Evolutionary conservation across 2,329 filamentous ascomycete species (phyloP).

Genomic region (Colletotrichum truncatum): DNA sequence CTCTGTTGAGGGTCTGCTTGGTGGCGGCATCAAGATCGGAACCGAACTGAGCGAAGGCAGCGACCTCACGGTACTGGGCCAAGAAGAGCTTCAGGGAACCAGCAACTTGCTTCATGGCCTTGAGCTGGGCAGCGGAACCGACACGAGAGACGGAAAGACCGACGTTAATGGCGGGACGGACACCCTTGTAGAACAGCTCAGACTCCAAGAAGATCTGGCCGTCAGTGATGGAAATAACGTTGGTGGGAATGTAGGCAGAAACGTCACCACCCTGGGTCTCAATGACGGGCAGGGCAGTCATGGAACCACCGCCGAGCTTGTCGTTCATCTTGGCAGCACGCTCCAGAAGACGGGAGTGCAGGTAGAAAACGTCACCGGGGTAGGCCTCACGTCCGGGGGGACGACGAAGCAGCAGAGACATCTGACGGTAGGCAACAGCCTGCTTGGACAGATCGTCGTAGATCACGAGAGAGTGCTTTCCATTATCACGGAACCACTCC

Average conservation of each 20-base stretch:
- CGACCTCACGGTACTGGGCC: slow-evolving; percentile 99
- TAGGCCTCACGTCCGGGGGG: slow-evolving; percentile 99
- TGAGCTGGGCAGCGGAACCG: slow-evolving; percentile 98
- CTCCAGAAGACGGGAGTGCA: slow-evolving; percentile 98
- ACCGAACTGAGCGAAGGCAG: slow-evolving; percentile 99
- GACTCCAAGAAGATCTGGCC: slow-evolving; percentile 99
- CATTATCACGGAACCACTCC: slow-evolving; percentile 84
- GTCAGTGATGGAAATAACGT: slow-evolving; percentile 99
- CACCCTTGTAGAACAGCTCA: slow-evolving; percentile 99
- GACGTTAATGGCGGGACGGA: slow-evolving; percentile 99
- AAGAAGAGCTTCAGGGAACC: slow-evolving; percentile 99
- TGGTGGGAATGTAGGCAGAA: slow-evolving; percentile 99
- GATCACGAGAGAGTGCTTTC: slow-evolving; percentile 89
- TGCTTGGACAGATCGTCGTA: slow-evolving; percentile 98
- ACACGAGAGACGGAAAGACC: slow-evolving; percentile 99
- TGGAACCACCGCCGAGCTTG: slow-evolving; percentile 92
- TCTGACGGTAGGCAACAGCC: slow-evolving; percentile 97
- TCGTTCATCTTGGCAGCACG: slow-evolving; percentile 99
- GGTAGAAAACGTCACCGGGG: slow-evolving; percentile 99
- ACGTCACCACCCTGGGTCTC: slow-evolving; percentile 99
- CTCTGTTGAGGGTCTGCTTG: slow-evolving; percentile 97
- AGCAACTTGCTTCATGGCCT: slow-evolving; percentile 99
- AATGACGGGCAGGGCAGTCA: slow-evolving; percentile 97
- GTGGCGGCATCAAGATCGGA: slow-evolving; percentile 98
- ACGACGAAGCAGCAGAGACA: slow-evolving; percentile 97